Base-by-base conservation (phyloP, 2,329 filamentous ascomycete species). In the Paraphaeosphaeria sporulosa region DNA sequence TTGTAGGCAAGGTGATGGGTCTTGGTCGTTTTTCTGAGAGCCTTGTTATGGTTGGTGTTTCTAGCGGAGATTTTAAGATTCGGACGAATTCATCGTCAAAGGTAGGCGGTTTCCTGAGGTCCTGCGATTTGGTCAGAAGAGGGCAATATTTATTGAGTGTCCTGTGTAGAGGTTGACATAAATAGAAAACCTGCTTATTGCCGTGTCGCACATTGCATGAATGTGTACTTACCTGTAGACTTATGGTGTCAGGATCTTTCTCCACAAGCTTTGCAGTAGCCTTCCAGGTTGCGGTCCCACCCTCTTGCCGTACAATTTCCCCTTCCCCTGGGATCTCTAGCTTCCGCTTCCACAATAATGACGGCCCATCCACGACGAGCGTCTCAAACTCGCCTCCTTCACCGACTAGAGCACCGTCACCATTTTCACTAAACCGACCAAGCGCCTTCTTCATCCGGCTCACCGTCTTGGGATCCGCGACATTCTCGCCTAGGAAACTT, bases 361-460 rank as follows among this genome's bases (percentile, higher is more conserved):
- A 70, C 9, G 94, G 94, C 12, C 94, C 95, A 77, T 93, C 88
- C 38, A 98, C 73, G 47, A 95, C 93, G 55, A 98, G 81, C 32
- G 93, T 98, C 84, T 98, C 95, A 77, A 96, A 98, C 81, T 98
- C 95, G 3, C 95, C 95, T 6, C 95, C 95, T 76, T 98, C 95
- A 0, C 95, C 95, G 19, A 98, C 80, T 10, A 94, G 87, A 9
- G 91, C 90, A 0, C 91, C 93, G 64, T 84, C 80, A 61, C 86
- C 81, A 71, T 80, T 81, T 62, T 84, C 80, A 47, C 90, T 90
- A 78, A 96, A 96, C 63, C 87, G 85, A 52, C 82, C 80, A 74
- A 92, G 83, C 0, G 87, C 82, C 62, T 80, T 83, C 32, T 81
- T 78, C 55, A 90, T 71, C 46, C 79, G 78, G 53, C 69, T 72